Evolutionary conservation across 768 basidiomycete species (phyloP).

Genomic region (Naganishia antarctica): DNA sequence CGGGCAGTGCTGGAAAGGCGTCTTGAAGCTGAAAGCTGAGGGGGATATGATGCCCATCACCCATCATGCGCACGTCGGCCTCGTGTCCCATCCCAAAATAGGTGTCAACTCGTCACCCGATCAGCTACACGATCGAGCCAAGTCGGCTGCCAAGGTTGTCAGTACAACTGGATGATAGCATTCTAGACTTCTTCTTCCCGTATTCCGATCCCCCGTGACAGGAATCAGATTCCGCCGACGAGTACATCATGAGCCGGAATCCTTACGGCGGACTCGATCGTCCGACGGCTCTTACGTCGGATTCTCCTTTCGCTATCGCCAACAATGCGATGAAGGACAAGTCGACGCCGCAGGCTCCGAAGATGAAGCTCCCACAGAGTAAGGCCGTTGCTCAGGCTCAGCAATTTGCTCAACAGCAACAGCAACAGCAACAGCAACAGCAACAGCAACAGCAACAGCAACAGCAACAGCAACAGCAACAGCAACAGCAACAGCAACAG

Average conservation of each 20-base stretch:
- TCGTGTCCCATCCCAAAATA: too few relatives aligned
- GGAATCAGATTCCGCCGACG: too few relatives aligned
- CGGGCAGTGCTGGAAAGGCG: too few relatives aligned
- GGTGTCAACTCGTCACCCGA: too few relatives aligned
- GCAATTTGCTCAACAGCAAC: constrained; percentile 12
- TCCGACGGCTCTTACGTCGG: constrained; percentile 26
- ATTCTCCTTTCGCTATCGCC: constrained; percentile 45
- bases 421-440: constrained; percentile 21
- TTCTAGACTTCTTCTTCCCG: background rate
- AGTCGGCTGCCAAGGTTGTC: background rate
- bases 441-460: constrained; percentile 26
- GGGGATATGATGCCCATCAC: too few relatives aligned
- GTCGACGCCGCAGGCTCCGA: constrained; percentile 40
- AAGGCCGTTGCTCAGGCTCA: constrained; percentile 32
- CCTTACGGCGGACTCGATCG: constrained; percentile 27
- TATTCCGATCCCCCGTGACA: background rate
- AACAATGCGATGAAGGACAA: constrained; percentile 43
- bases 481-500: constrained; percentile 4
- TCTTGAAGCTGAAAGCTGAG: too few relatives aligned
- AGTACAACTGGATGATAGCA: background rate
- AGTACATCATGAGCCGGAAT: background rate
- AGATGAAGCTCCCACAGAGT: constrained; percentile 38
- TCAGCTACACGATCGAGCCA: background rate
- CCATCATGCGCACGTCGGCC: too few relatives aligned
- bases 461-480: constrained; percentile 18